Conservation (phyloP, 2,329 filamentous ascomycete species). For the Exserohilum turcica region DNA sequence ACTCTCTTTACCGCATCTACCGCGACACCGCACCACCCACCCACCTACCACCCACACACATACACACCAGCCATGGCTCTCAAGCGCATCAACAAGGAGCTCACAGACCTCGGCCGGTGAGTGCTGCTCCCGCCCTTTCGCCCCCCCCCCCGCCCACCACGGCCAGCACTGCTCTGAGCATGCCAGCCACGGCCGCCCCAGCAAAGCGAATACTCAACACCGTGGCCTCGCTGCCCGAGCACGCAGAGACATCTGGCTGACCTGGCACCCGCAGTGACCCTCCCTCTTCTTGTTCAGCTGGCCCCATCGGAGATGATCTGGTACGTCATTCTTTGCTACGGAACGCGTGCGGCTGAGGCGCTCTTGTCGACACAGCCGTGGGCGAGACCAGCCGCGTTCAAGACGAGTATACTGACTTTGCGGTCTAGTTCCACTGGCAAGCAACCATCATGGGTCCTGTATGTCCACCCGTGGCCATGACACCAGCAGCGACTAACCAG, state of each 20-base stretch:
- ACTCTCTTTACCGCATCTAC: conserved; percentile 29
- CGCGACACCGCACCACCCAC: conserved; percentile 16
- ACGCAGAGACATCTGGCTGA: conserved; percentile 37
- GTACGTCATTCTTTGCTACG: conserved; percentile 65
- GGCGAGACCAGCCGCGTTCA: conserved; percentile 4
- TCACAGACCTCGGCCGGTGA: conserved; percentile 86
- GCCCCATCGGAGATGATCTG: conserved; percentile 95
- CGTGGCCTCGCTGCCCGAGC: conserved; percentile 14
- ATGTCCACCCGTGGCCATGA: conserved; percentile 56
- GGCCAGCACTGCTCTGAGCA: conserved; percentile 39
- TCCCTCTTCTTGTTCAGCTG: conserved; percentile 97
- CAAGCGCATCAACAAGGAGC: conserved; percentile 94
- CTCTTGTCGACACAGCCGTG: conserved; percentile 23
- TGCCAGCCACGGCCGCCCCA: conserved; percentile 44
- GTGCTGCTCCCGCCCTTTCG: conserved; percentile 34
- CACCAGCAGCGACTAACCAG: conserved; percentile 35
- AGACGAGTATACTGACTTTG: conserved; percentile 37
- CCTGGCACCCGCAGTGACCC: conserved; percentile 71
- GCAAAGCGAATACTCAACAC: conserved; percentile 28
- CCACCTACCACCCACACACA: conserved; percentile 22
- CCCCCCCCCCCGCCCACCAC: conserved; percentile 9
- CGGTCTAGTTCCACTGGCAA: conserved; percentile 98
- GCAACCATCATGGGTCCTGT: conserved; percentile 99
- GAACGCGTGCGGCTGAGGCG: conserved; percentile 39
- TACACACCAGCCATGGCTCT: conserved; percentile 69